Evolutionary conservation across 2,329 filamentous ascomycete species (phyloP).

Genomic region (Fusarium musae): DNA sequence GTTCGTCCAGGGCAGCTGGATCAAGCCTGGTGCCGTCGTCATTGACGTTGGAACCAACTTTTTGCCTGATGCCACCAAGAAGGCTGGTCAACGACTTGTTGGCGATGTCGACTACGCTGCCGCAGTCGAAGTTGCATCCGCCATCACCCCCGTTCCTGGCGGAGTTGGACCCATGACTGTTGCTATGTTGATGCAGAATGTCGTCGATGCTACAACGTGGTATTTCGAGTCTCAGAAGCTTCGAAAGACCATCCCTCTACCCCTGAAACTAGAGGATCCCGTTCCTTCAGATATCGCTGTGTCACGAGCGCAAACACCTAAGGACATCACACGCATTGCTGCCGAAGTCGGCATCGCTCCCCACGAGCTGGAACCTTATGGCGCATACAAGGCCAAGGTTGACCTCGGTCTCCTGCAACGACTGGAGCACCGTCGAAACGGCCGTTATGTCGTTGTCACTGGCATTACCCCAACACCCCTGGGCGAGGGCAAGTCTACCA

Average conservation of each 20-base stretch:
- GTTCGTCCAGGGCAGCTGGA: conserved; percentile 94
- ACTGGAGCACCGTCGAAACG: conserved; percentile 86
- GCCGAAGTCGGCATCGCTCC: conserved; percentile 86
- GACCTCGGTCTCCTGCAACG: conserved; percentile 84
- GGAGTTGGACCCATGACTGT: conserved; percentile 99
- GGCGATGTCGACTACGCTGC: conserved; percentile 95
- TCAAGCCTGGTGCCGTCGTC: conserved; percentile 94
- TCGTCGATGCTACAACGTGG: conserved; percentile 83
- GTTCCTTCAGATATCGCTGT: conserved; percentile 97
- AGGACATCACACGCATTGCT: conserved; percentile 86
- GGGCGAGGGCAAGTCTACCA: conserved; percentile 98
- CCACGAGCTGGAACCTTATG: conserved; percentile 95
- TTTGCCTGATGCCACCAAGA: conserved; percentile 87
- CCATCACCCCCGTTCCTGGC: conserved; percentile 95
- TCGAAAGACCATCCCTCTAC: conserved; percentile 83
- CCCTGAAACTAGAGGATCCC: conserved; percentile 79
- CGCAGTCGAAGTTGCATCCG: conserved; percentile 84
- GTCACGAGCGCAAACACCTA: conserved; percentile 89
- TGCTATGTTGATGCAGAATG: conserved; percentile 96
- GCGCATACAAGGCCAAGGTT: conserved; percentile 95
- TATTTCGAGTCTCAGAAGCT: conserved; percentile 87
- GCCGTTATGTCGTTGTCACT: conserved; percentile 90
- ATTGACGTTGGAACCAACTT: conserved; percentile 99
- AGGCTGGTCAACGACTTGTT: conserved; percentile 90
- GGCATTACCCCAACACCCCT: conserved; percentile 97